Evolutionary conservation across 2,329 filamentous ascomycete species (phyloP), one percentile per base, ranked within the genome.

Genomic region (Diaporthe eres): DNA sequence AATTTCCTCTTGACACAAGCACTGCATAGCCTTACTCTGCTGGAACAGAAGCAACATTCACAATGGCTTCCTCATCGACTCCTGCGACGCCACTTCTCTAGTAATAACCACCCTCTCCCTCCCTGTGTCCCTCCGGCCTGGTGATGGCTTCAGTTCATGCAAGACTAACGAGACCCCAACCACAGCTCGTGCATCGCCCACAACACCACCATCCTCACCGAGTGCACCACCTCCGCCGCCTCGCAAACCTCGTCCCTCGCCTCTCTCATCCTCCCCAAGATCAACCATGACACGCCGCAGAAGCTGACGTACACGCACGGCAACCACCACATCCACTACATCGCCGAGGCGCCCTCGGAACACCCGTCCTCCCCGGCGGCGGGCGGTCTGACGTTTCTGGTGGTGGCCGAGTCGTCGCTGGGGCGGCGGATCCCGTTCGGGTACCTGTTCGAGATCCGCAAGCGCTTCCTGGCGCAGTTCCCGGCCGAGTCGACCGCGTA

Each of bases 261-360:
- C 79, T 97, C 95, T 60, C 89, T 98, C 80, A 95, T 99, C 87
- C 95, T 99, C 60, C 97, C 97, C 75, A 98, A 98, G 85, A 98
- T 99, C 88, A 89, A 90, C 74, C 97, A 99, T 87, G 86, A 88
- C 78, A 87, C 90, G 42, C 89, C 95, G 1, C 92, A 98, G 82
- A 98, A 98, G 86, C 91, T 98, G 79, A 98, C 96, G 73, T 98
- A 98, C 87, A 97, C 95, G 55, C 95, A 98, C 85, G 94, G 95
- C 86, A 89, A 93, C 76, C 93, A 97, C 84, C 95, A 97, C 88
- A 97, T 98, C 85, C 96, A 99, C 89, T 98, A 98, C 88, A 94
- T 98, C 82, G 91, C 96, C 81, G 94, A 97, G 82, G 92, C 95
- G 0, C 93, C 95, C 13, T 93, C 92, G 4, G 90, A 90, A 80